Percentiles rank a stretch among this genome's conserved stretches.
Evolutionary conservation across 2,329 filamentous ascomycete genomes (phyloP).

Genomic region (Ophiostoma triangulosporum): DNA sequence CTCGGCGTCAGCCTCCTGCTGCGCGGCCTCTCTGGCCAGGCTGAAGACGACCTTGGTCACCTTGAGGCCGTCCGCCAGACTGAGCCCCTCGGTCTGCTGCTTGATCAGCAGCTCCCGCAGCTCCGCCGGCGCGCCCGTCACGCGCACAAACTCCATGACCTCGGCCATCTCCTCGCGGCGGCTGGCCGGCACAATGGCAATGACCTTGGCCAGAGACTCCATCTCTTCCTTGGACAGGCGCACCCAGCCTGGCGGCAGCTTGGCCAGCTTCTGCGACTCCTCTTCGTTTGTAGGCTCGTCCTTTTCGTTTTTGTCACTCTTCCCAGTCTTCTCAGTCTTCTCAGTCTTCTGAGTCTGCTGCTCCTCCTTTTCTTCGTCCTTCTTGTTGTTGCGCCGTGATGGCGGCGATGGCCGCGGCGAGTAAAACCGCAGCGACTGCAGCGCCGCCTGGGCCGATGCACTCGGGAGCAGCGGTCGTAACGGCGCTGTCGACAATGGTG

Average conservation of each 20-base stretch:
- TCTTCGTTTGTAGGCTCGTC: background rate
- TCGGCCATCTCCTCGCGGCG: slow-evolving; percentile 46
- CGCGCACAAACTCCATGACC: slow-evolving; percentile 48
- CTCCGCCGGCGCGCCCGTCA: slow-evolving; percentile 56
- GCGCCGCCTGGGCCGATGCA: background rate
- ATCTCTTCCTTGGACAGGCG: slow-evolving; percentile 32
- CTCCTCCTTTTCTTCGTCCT: slow-evolving; percentile 2
- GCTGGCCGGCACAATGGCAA: slow-evolving; percentile 48
- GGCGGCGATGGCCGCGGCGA: slow-evolving; percentile 7
- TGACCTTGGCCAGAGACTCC: slow-evolving; percentile 42
- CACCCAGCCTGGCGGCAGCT: slow-evolving; percentile 26
- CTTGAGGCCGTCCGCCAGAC: slow-evolving; percentile 41
- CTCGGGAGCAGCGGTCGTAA: background rate
- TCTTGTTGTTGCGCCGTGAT: slow-evolving; percentile 7
- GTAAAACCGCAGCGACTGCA: slow-evolving; percentile 10
- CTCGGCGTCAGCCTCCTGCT: slow-evolving; percentile 13
- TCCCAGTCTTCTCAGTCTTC: background rate
- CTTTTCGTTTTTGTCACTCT: background rate
- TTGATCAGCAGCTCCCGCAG: slow-evolving; percentile 43
- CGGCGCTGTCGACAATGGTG: background rate
- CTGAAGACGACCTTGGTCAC: slow-evolving; percentile 42
- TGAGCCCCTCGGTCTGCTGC: slow-evolving; percentile 38
- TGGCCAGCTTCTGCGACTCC: background rate
- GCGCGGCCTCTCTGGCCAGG: slow-evolving; percentile 32
- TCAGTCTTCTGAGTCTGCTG: background rate